phyloP scores from a whole-genome alignment of 2,329 filamentous ascomycete genomes.

The Aspergillus ibericus region DNA sequence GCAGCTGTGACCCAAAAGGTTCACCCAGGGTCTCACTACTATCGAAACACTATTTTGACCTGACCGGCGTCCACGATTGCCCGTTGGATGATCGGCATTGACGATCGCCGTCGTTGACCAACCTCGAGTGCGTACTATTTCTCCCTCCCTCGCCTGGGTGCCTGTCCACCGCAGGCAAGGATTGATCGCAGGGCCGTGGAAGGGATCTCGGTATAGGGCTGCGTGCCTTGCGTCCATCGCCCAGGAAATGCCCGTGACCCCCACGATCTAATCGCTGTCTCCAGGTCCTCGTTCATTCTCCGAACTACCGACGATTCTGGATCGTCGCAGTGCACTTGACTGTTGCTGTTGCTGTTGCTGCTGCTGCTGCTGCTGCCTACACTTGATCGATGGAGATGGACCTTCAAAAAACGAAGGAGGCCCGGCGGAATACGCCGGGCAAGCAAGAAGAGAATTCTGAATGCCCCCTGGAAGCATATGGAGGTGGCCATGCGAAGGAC shows the following conservation, averaged over 20 bases:
- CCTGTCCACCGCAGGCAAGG: slow-evolving; percentile 22
- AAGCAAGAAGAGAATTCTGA: slow-evolving; percentile 40
- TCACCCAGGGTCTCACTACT: slow-evolving; percentile 1
- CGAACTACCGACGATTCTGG: background rate
- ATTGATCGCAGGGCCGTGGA: slow-evolving; percentile 21
- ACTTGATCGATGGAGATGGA: slow-evolving; percentile 34
- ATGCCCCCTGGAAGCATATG: slow-evolving; percentile 36
- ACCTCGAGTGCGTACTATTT: slow-evolving; percentile 20
- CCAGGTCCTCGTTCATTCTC: background rate
- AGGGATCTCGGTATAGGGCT: slow-evolving; percentile 21
- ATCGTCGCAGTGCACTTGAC: background rate
- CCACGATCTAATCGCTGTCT: slow-evolving; percentile 13
- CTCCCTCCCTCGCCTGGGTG: slow-evolving; percentile 18
- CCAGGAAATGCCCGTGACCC: slow-evolving; percentile 23
- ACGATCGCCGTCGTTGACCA: slow-evolving; percentile 18
- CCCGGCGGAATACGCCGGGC: slow-evolving; percentile 31
- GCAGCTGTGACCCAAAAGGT: background rate
- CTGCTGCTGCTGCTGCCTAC: background rate
- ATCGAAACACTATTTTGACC: slow-evolving; percentile 13
- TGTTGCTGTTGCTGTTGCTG: background rate
- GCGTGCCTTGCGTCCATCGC: slow-evolving; percentile 24
- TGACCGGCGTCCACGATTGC: slow-evolving; percentile 5
- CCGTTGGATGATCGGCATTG: slow-evolving; percentile 17
- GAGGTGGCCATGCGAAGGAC: slow-evolving; percentile 34
- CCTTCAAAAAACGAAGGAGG: slow-evolving; percentile 44